Base-by-base conservation (phyloP, 495 filamentous ascomycete species). In the Penicillium subrubescens region DNA sequence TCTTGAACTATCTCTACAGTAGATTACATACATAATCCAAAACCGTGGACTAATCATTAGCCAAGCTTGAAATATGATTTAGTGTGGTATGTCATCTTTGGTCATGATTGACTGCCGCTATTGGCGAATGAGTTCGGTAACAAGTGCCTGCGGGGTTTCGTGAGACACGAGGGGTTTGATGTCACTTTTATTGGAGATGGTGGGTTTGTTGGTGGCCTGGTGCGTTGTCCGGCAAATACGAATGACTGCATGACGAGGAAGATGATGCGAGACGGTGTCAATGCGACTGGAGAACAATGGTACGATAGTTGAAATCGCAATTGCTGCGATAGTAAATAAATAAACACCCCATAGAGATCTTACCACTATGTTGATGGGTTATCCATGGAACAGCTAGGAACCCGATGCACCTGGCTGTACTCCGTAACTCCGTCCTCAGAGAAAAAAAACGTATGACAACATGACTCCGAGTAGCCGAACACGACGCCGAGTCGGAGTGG, bases 401-500 rank as follows among this genome's bases (percentile, higher is more conserved):
- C 44, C 44, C 44, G 44, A 12, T 48, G 23, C 44, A 11, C 19
- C 21, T 48, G 44, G 7, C 25, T 11, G 44, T n/a, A n/a, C n/a
- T n/a, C n/a, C n/a, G n/a, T 21, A 33, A 6, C 5, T 8, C 10
- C 23, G 10, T 5, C 11, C 44, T 21, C 10, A 14, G 44, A 19
- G 19, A 19, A 12, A 12, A 48, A 7, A 10, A 35, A 27, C 11
- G 64, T 66, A 66, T 65, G 62, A 65, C 66, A 68, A 61, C 62
- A 68, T 56, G 66, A 62, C 65, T 67, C 27, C 54, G 46, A 50
- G 37, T 29, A 53, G 14, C 53, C 29, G 53, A 35, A 56, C 53
- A 25, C 19, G 11, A 56, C 21, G 29, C 53, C 53, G 53, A 56
- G 17, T 56, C 53, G 17, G 53, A 56, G 33, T 37, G 53, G 53